Base-by-base conservation (phyloP, 768 basidiomycete genomes). In the Obba rivulosa region DNA sequence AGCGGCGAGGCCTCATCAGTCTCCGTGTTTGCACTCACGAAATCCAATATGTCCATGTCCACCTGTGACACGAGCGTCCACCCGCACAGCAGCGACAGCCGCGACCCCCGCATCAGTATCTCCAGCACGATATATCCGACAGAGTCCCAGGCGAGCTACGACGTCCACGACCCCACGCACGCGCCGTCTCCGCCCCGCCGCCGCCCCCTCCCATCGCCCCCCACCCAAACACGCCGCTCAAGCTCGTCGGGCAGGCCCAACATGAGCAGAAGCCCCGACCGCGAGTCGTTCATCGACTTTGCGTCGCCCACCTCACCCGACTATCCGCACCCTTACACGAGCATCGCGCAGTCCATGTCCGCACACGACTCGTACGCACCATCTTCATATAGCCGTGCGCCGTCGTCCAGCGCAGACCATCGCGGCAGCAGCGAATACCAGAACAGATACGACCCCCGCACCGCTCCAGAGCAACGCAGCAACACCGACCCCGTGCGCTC, bases 241-340 rank as follows among this genome's bases (percentile, higher is more conserved):
- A 31, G 28, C 28, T 7, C 28, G 25, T 35, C 38, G 45, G 45
- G 52, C 59, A 56, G 52, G 51, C 35, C 56, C 41, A 13, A 31
- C 28, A 31, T 31, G 31, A 42, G 45, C 51, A 58, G 56, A 69
- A 67, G 40, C 69, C 66, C 67, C 62, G 67, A 70, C 52, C 64
- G 59, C 51, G 62, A 66, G 48, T 78, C 77, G 25, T 76, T 77
- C 55, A 75, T 78, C 39, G 74, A 78, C 62, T 60, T 78, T 41
- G 62, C 60, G 42, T 70, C 76, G 2, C 65, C 68, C 49, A 52
- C 58, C 51, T 53, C 54, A 34, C 54, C 48, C 24, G 31, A 45
- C 17, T 50, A 45, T 31, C 17, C 49, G 22, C 43, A 43, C 40
- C 36, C 28, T 7, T 31, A 31, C 28, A 31, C 28, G 45, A 23